Conservation (phyloP, 2,329 filamentous ascomycete species). For the Rosellinia necatrix region DNA sequence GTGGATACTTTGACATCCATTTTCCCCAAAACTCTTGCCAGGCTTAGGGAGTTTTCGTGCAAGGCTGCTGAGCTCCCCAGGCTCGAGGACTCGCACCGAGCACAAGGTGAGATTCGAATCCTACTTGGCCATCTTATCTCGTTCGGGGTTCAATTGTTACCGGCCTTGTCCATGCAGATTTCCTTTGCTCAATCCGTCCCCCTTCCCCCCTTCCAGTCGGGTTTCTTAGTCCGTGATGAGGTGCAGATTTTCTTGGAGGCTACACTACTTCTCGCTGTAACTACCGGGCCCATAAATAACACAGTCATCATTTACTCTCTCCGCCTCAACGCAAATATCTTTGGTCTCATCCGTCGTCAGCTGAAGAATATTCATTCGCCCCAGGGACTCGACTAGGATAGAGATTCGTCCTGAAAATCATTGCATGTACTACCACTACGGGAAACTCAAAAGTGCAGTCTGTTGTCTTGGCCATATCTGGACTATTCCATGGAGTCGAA, state of each 20-base stretch:
- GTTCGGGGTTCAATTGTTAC: constrained; percentile 3
- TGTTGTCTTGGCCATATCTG: neutral
- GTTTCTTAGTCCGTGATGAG: neutral
- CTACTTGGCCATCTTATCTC: neutral
- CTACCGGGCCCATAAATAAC: neutral
- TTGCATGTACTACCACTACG: neutral
- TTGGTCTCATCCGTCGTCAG: neutral
- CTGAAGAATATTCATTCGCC: neutral
- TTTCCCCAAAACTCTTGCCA: neutral
- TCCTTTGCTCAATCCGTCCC: constrained; percentile 8
- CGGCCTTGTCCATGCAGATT: neutral
- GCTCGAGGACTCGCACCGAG: neutral
- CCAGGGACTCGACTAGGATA: constrained; percentile 4
- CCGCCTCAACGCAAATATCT: neutral
- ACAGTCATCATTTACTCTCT: neutral
- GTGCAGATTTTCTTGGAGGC: neutral
- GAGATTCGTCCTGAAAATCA: neutral
- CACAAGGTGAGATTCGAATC: constrained; percentile 8
- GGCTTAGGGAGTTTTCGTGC: constrained; percentile 18
- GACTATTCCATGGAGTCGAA: neutral
- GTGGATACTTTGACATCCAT: constrained; percentile 3
- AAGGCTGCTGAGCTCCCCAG: neutral
- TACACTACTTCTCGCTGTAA: neutral
- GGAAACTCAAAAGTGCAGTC: neutral
- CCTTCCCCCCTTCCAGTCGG: too few relatives aligned